Evolutionary conservation across 2,329 filamentous ascomycete genomes (phyloP), one percentile per base, ranked within the genome.

Genomic region (Colletotrichum magnum): DNA sequence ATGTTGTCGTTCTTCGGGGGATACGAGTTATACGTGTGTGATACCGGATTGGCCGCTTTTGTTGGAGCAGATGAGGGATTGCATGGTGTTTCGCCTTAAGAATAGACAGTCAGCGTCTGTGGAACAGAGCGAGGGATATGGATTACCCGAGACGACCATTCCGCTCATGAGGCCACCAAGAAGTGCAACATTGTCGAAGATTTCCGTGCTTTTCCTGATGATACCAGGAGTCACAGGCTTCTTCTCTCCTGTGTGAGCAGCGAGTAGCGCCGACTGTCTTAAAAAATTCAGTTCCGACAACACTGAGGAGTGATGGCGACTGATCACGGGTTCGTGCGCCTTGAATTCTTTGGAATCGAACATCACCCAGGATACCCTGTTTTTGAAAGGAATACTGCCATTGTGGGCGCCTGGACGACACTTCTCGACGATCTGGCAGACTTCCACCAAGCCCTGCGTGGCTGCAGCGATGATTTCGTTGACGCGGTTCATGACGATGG

Each of bases 271-370:
- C 1, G 43, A 41, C 1, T 67, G 64, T 16, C 64, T 24, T 43
- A 79, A 43, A 32, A 76, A 78, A 36, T 71, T 75, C 65, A 79
- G 43, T 62, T 79, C 77, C 0, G 77, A 72, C 21, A 79, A 56
- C 0, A 78, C 77, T 5, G 76, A 68, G 7, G 73, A 72, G 61
- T 79, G 75, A 24, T 79, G 73, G 1, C 75, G 73, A 59, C 72
- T 76, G 18, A 79, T 65, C 0, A 77, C 64, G 2, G 75, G 71
- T 24, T 77, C 76, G 6, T 78, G 73, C 1, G 64, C 67, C 32
- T 64, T 72, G 53, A 78, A 78, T n/a, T 75, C 70, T 1, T 50
- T 67, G 1, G 74, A 69, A 18, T 75, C 75, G 7, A 76, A 58
- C 4, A 77, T 58, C 2, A 74, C 32, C 77, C 77, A 78, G 13